phyloP scores from a whole-genome alignment of 225 moss, liverwort and hornwort genomes.

The Marchantia paleacea region DNA sequence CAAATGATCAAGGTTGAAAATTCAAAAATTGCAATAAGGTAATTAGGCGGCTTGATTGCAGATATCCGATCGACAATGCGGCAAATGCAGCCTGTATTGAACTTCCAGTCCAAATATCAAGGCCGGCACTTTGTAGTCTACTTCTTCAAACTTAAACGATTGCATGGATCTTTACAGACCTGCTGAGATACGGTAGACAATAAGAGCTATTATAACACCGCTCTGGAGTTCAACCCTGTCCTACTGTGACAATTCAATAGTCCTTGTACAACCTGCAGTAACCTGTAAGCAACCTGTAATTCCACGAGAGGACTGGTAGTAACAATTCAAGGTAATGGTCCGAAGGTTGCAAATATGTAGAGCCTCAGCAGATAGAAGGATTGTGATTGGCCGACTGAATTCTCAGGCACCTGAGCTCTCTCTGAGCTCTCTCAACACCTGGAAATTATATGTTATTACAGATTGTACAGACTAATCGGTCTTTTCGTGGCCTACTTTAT shows the following conservation, averaged over 20 bases:
- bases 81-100: too few species aligned
- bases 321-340: not conserved
- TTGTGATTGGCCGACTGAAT: not conserved
- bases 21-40: too few species aligned
- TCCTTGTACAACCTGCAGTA: not conserved
- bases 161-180: not conserved
- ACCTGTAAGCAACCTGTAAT: not conserved
- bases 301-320: not conserved
- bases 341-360: not conserved
- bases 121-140: not conserved
- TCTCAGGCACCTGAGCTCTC: not conserved
- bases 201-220: not conserved
- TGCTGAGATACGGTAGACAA: not conserved
- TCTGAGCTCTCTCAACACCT: not conserved
- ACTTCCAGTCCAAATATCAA: not conserved
- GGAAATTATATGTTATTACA: not conserved
- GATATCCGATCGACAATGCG: too few species aligned
- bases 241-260: not conserved
- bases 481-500: conserved; percentile 43
- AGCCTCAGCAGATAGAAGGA: not conserved
- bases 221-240: not conserved
- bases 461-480: conserved; percentile 24
- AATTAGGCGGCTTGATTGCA: too few species aligned
- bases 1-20: too few species aligned
- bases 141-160: not conserved